Conservation (phyloP, 164 flowering plant species). For the Vitis rupestris region DNA sequence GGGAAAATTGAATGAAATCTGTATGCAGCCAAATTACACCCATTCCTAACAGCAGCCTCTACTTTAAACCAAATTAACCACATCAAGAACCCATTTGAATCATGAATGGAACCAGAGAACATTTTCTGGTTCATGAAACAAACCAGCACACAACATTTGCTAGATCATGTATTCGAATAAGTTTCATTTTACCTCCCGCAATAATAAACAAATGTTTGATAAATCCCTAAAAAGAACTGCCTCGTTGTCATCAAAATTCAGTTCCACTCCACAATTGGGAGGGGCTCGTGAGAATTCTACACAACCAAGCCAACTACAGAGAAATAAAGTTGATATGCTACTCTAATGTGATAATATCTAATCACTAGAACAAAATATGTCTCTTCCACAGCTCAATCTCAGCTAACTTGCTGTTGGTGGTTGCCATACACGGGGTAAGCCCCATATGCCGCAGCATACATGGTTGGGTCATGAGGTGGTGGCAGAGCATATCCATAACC, state of each 20-base stretch:
- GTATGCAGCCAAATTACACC: no score
- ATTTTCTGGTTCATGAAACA: background rate
- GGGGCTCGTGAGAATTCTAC: slow-evolving; percentile 33
- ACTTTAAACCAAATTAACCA: background rate
- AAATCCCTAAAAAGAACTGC: slow-evolving; percentile 28
- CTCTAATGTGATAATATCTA: slow-evolving; percentile 5
- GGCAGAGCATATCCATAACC: slow-evolving; percentile 76
- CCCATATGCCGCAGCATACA: slow-evolving; percentile 76
- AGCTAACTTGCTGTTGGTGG: slow-evolving; percentile 92
- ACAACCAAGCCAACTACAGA: slow-evolving; percentile 26
- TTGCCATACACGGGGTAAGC: slow-evolving; percentile 74
- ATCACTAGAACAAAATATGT: slow-evolving; percentile 2
- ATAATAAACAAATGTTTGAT: slow-evolving; percentile 35
- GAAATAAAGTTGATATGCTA: slow-evolving; percentile 9
- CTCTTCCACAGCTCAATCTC: slow-evolving; percentile 20
- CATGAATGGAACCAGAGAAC: background rate
- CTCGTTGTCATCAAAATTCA: slow-evolving; percentile 51
- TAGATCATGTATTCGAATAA: slow-evolving; percentile 25
- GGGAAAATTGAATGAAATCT: no score
- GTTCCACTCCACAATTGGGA: slow-evolving; percentile 39
- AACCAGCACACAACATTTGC: background rate
- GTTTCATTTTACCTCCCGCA: slow-evolving; percentile 19
- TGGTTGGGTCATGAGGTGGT: slow-evolving; percentile 65
- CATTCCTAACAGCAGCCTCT: no score
- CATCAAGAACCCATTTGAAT: no score